These are phyloP conservation scores for Maudiozyma humilis DNA, from an alignment of 1,139 yeast genomes.

Conservation along the genomic window DNA sequence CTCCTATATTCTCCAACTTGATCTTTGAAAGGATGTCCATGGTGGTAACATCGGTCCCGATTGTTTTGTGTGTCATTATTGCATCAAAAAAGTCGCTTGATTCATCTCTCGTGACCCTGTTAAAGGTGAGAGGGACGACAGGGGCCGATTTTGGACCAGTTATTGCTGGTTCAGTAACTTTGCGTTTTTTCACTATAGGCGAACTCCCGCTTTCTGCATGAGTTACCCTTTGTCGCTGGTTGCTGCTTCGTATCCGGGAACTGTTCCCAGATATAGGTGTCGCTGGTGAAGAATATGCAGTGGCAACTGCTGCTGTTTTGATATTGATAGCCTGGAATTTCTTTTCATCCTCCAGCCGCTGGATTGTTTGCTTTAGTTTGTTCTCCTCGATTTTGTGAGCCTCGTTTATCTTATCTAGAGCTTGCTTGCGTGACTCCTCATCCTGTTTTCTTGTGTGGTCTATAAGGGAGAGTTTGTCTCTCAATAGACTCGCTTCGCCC, in stretches of 20 bases:
- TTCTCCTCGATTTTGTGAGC: slow-evolving; percentile 40
- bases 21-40: slow-evolving; percentile 44
- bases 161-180: slow-evolving; percentile 21
- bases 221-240: neutral
- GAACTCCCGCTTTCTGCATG: neutral
- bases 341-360: slow-evolving; percentile 60
- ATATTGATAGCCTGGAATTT: slow-evolving; percentile 47
- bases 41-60: slow-evolving; percentile 44
- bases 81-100: slow-evolving; percentile 36
- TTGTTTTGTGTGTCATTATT: slow-evolving; percentile 35
- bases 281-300: slow-evolving; percentile 1
- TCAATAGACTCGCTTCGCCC: slow-evolving; percentile 71
- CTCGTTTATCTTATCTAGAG: slow-evolving; percentile 37
- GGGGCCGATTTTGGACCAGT: slow-evolving; percentile 10
- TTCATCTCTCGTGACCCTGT: slow-evolving; percentile 31
- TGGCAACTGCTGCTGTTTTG: slow-evolving; percentile 14
- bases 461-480: slow-evolving; percentile 51
- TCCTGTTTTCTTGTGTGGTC: slow-evolving; percentile 33
- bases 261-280: slow-evolving; percentile 2
- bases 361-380: slow-evolving; percentile 41
- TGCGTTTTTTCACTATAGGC: slow-evolving; percentile 19
- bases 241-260: neutral
- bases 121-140: slow-evolving; percentile 14
- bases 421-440: slow-evolving; percentile 34
- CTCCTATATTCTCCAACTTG: slow-evolving; percentile 33